These are phyloP conservation scores for Daldinia concentrica DNA, from an alignment of 495 filamentous ascomycete genomes.

Conservation along the genomic window DNA sequence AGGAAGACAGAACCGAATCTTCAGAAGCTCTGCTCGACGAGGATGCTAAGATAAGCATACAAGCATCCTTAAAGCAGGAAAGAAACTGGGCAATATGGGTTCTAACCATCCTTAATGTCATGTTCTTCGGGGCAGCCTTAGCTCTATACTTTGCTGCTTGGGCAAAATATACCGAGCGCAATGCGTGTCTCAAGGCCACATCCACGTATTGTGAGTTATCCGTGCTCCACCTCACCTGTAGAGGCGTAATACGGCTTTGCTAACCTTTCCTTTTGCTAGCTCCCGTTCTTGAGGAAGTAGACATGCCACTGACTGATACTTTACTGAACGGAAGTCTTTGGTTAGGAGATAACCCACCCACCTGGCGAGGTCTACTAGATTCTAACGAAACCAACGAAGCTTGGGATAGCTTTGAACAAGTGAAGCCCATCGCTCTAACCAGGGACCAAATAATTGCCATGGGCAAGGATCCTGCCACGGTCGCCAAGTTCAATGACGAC, in stretches of 20 bases:
- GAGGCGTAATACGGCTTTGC: neutral
- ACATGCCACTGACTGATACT: conserved; percentile 19
- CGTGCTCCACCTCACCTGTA: neutral
- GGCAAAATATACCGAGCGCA: conserved; percentile 13
- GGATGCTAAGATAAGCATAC: neutral
- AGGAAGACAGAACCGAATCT: conserved; percentile 9
- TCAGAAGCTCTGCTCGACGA: conserved; percentile 18
- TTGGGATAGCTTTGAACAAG: conserved; percentile 20
- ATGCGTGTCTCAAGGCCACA: conserved; percentile 24
- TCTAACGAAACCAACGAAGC: conserved; percentile 14
- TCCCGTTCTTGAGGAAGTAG: conserved; percentile 27
- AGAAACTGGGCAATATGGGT: neutral
- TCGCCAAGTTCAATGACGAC: conserved; percentile 42
- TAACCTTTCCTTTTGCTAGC: conserved; percentile 8
- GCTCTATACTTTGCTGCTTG: conserved; percentile 22
- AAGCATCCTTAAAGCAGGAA: neutral
- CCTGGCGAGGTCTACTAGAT: conserved; percentile 19
- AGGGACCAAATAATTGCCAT: conserved; percentile 42
- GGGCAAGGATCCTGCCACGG: conserved; percentile 49
- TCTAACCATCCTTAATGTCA: conserved; percentile 6
- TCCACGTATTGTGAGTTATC: conserved; percentile 27
- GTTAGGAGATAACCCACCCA: conserved; percentile 15
- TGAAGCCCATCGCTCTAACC: conserved; percentile 30
- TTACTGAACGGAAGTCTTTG: conserved; percentile 28
- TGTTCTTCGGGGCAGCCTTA: conserved; percentile 6